These are phyloP conservation scores for Penicillium coprophilum DNA, from an alignment of 495 filamentous ascomycete species.

Conservation along the genomic window DNA sequence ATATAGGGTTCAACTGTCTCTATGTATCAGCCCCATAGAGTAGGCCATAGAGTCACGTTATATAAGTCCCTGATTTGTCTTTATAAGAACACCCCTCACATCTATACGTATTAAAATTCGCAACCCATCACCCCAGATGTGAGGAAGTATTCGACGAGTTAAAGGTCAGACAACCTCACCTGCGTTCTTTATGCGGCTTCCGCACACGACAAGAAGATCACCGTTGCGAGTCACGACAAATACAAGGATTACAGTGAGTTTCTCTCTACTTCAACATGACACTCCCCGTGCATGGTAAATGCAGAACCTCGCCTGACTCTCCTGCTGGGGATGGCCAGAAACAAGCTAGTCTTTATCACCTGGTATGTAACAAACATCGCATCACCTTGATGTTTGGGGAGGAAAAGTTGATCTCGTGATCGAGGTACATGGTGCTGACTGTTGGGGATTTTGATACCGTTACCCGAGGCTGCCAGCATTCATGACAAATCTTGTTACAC, in stretches of 20 bases:
- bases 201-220: slow-evolving; percentile 28
- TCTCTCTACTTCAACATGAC: slow-evolving; percentile 18
- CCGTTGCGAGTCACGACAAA: slow-evolving; percentile 23
- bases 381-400: not conserved
- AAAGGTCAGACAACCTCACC: slow-evolving; percentile 23
- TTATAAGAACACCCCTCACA: too few relatives aligned
- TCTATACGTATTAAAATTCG: too few relatives aligned
- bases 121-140: slow-evolving; percentile 24
- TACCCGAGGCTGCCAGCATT: slow-evolving; percentile 19
- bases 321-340: slow-evolving; percentile 17
- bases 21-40: too few relatives aligned
- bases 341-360: slow-evolving; percentile 26
- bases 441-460: too few relatives aligned
- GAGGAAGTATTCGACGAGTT: slow-evolving; percentile 23
- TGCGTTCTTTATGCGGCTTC: slow-evolving; percentile 23
- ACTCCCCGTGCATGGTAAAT: too few relatives aligned
- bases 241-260: slow-evolving; percentile 22
- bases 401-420: not conserved
- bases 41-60: too few relatives aligned
- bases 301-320: slow-evolving; percentile 17
- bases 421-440: not conserved
- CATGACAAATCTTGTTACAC: slow-evolving; percentile 26
- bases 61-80: too few relatives aligned
- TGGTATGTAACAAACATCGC: slow-evolving; percentile 18
- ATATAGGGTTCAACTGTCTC: too few relatives aligned